A percentile compares a stretch with the other conserved stretches of the same genome.
These are phyloP conservation scores for Coccomyxa subellipsoidea DNA, from an alignment of 163 green algal genomes.

Conservation along the genomic window DNA sequence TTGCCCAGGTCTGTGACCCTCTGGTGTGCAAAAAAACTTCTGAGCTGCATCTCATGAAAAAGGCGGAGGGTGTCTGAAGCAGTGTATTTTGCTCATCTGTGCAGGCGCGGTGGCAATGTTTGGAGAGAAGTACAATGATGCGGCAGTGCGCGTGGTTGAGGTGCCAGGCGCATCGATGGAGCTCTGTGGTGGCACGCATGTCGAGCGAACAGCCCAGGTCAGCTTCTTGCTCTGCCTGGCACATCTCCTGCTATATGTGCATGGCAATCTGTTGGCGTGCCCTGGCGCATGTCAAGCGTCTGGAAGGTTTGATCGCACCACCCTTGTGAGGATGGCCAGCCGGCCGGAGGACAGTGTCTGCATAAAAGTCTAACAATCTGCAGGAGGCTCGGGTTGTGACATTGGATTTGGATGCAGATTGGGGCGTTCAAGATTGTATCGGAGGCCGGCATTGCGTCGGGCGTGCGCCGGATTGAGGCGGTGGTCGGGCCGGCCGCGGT, in stretches of 20 bases:
- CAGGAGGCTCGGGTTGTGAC: background rate
- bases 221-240: slow-evolving; percentile 47
- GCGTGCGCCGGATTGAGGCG: slow-evolving; percentile 83
- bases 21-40: no score
- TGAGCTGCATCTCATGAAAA: no score
- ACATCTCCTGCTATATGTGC: background rate
- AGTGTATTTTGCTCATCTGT: no score
- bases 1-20: no score
- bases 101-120: slow-evolving; percentile 88
- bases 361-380: no score
- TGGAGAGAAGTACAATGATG: slow-evolving; percentile 90
- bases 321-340: no score
- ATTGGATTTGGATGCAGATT: background rate
- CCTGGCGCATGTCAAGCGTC: no score
- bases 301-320: no score
- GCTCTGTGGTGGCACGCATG: slow-evolving; percentile 89
- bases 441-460: slow-evolving; percentile 80
- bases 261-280: no score
- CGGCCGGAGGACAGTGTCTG: no score
- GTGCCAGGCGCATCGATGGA: slow-evolving; percentile 80
- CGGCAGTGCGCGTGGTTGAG: slow-evolving; percentile 80
- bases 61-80: background rate
- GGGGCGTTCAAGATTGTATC: slow-evolving; percentile 44
- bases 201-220: slow-evolving; percentile 76
- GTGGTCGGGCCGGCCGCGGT: slow-evolving; percentile 74